These are phyloP conservation scores for Psidium guajava DNA, from an alignment of 345 rosid genomes.

Conservation along the genomic window DNA sequence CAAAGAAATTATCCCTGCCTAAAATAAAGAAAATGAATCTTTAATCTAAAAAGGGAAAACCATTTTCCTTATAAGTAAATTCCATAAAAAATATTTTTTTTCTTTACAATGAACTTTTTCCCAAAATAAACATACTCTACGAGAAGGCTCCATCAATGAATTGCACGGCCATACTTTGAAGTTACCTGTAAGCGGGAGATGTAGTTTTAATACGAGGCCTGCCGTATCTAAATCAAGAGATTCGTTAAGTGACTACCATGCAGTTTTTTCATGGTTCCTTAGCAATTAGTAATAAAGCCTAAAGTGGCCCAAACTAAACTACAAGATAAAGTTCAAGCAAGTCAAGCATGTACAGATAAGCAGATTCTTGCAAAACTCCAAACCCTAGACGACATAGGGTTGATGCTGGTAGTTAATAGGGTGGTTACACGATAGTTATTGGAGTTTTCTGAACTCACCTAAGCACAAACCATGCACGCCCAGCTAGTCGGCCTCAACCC, in stretches of 20 bases:
- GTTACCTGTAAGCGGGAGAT: background rate
- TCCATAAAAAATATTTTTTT: rapidly evolving
- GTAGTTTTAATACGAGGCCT: background rate
- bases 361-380: background rate
- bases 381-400: background rate
- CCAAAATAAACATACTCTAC: background rate
- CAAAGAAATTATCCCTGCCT: background rate
- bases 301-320: background rate
- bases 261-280: background rate
- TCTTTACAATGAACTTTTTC: background rate
- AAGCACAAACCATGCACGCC: background rate
- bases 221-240: background rate
- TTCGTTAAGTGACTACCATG: background rate
- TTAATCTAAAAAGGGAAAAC: background rate
- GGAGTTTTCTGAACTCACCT: background rate
- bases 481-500: background rate
- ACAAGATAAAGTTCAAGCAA: background rate
- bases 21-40: background rate
- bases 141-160: background rate
- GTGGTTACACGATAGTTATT: background rate
- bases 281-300: background rate
- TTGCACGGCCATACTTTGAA: background rate
- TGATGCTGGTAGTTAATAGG: background rate
- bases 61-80: background rate
- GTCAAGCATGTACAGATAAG: background rate